Evolutionary conservation across 1,284 basidiomycete genomes (phyloP).

Genomic region (Cutaneotrichosporon dermatis): DNA sequence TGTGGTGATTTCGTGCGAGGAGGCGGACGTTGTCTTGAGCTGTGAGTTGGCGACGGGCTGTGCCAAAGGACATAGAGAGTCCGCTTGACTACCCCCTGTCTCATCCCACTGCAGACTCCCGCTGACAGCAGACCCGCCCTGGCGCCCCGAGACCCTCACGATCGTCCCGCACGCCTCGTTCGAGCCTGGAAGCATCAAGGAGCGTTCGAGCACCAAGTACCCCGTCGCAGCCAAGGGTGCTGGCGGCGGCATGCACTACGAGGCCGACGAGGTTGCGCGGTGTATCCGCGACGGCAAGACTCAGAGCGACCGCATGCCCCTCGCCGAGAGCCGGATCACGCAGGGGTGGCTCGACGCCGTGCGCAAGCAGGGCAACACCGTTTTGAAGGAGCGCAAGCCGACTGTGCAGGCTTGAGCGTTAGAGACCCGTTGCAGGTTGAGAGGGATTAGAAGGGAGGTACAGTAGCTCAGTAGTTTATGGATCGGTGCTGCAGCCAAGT

Average conservation of each 20-base stretch:
- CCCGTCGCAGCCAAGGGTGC: slow-evolving; percentile 51
- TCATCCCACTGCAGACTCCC: no score
- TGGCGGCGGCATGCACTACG: slow-evolving; percentile 52
- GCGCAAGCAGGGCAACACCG: slow-evolving; percentile 33
- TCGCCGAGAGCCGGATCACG: slow-evolving; percentile 68
- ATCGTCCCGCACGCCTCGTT: slow-evolving; percentile 55
- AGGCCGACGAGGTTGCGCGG: slow-evolving; percentile 65
- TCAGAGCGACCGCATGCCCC: slow-evolving; percentile 68
- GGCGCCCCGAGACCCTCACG: slow-evolving; percentile 27
- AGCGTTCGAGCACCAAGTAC: slow-evolving; percentile 53
- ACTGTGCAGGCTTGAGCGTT: no score
- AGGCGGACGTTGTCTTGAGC: slow-evolving; percentile 36
- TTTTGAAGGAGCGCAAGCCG: no score
- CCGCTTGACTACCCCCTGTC: no score
- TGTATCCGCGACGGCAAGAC: slow-evolving; percentile 69
- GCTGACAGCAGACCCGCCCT: slow-evolving; percentile 30
- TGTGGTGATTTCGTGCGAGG: slow-evolving; percentile 35
- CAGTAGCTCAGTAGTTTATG: no score
- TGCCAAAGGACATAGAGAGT: no score
- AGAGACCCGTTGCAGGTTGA: no score
- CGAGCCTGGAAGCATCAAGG: slow-evolving; percentile 48
- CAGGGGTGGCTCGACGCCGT: slow-evolving; percentile 81
- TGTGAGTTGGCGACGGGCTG: slow-evolving; percentile 24
- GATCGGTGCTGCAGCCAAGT: no score
- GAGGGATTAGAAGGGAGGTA: no score